These are phyloP conservation scores for Sporisorium exsertum DNA, from an alignment of 1,284 basidiomycete genomes.

Conservation along the genomic window DNA sequence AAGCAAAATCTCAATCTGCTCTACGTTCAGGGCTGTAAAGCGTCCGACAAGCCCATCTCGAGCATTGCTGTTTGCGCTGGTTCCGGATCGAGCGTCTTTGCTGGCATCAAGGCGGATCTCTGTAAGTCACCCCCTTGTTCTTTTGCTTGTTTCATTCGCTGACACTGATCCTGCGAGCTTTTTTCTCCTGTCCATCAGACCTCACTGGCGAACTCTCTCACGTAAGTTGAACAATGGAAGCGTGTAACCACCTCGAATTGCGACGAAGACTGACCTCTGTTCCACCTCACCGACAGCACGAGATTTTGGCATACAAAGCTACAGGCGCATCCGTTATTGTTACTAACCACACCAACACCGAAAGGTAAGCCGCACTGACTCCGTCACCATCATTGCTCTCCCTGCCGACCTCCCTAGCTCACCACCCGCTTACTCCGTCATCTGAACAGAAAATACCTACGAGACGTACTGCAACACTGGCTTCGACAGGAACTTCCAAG, in stretches of 20 bases:
- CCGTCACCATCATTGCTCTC: not conserved
- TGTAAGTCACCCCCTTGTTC: conserved; percentile 31
- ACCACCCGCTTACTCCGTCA: not conserved
- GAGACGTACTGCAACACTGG: conserved; percentile 48
- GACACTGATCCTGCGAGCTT: not conserved
- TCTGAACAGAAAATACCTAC: conserved; percentile 49
- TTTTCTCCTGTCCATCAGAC: conserved; percentile 13
- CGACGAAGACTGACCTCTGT: not conserved
- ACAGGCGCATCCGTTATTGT: conserved; percentile 63
- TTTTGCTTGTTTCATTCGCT: not conserved
- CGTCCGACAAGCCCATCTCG: conserved; percentile 36
- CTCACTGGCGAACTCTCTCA: conserved; percentile 66
- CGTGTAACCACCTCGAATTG: not conserved
- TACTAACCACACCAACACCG: conserved; percentile 66
- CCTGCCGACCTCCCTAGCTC: not conserved
- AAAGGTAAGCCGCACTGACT: conserved; percentile 37
- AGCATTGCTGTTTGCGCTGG: conserved; percentile 65
- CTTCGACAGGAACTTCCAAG: conserved; percentile 27
- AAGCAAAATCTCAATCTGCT: conserved; percentile 42
- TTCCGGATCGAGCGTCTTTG: conserved; percentile 59
- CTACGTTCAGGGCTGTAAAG: conserved; percentile 43
- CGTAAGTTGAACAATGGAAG: conserved; percentile 21
- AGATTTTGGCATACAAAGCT: conserved; percentile 62
- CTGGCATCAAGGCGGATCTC: conserved; percentile 54
- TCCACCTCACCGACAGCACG: conserved; percentile 49